Percentiles rank a stretch among this genome's conserved stretches.
Evolutionary conservation across 768 basidiomycete species (phyloP).

Genomic region (Serendipita sp.): DNA sequence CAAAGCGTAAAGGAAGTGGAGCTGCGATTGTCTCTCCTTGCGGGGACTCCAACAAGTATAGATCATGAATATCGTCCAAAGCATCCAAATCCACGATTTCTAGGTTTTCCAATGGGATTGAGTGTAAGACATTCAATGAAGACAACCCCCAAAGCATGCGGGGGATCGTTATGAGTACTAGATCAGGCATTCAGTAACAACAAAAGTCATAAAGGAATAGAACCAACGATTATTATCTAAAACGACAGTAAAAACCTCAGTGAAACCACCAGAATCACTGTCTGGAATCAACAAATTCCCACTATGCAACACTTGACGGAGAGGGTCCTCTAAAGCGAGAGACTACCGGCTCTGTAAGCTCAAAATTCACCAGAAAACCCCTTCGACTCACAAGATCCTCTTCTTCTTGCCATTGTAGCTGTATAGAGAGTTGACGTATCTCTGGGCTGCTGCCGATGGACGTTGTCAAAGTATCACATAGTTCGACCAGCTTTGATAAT

Average conservation of each 20-base stretch:
- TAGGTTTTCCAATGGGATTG: not conserved
- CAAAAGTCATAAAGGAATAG: not conserved
- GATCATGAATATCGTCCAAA: not conserved
- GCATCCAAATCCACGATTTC: not conserved
- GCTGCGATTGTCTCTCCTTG: slow-evolving; percentile 1
- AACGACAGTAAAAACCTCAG: not conserved
- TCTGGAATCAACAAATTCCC: not conserved
- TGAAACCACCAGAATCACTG: not conserved
- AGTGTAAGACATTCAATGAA: not conserved
- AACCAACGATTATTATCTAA: not conserved
- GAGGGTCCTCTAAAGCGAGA: not conserved
- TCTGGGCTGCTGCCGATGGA: not conserved
- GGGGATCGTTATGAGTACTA: not conserved
- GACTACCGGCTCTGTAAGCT: not conserved
- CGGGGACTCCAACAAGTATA: not conserved
- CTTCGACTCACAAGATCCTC: not conserved
- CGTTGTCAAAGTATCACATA: not conserved
- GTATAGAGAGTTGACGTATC: not conserved
- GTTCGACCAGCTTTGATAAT: not conserved
- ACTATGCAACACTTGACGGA: not conserved
- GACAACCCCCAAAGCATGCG: not conserved
- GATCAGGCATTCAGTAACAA: not conserved
- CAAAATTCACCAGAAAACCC: not conserved
- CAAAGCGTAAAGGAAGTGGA: not conserved
- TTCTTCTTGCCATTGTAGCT: not conserved